Evolutionary conservation across 2,329 filamentous ascomycete genomes (phyloP).

Genomic region (Penicillium verrucosum): DNA sequence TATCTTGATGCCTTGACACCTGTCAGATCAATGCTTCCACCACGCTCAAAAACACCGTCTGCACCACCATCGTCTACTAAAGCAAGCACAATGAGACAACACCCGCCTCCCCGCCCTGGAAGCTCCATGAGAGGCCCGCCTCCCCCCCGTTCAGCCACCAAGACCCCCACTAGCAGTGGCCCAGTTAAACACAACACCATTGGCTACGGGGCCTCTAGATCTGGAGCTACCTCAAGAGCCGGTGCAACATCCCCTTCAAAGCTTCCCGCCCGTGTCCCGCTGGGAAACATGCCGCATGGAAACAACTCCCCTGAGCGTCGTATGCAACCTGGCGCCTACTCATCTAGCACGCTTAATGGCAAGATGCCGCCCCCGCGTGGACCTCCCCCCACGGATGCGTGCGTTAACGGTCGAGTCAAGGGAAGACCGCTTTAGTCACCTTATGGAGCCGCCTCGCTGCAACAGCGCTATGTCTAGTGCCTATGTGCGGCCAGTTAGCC

Average conservation of each 20-base stretch:
- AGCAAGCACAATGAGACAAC: slow-evolving; percentile 22
- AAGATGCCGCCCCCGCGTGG: slow-evolving; percentile 53
- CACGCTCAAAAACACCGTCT: slow-evolving; percentile 49
- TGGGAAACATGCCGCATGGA: slow-evolving; percentile 47
- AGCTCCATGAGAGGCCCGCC: slow-evolving; percentile 39
- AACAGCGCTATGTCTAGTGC: slow-evolving; percentile 48
- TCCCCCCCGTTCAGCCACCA: slow-evolving; percentile 44
- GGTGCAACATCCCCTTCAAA: slow-evolving; percentile 48
- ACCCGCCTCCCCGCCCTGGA: slow-evolving; percentile 32
- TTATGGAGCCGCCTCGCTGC: slow-evolving; percentile 48
- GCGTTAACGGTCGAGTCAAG: slow-evolving; percentile 64
- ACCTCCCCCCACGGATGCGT: slow-evolving; percentile 90
- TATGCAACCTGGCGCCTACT: slow-evolving; percentile 42
- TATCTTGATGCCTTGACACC: slow-evolving; percentile 79
- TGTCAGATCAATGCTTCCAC: slow-evolving; percentile 64
- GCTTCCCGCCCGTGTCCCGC: slow-evolving; percentile 47
- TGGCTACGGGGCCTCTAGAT: slow-evolving; percentile 21
- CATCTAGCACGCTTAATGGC: slow-evolving; percentile 45
- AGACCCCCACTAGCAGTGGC: slow-evolving; percentile 45
- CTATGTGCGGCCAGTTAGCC: slow-evolving; percentile 59
- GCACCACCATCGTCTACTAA: slow-evolving; percentile 31
- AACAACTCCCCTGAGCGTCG: slow-evolving; percentile 79
- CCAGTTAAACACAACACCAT: slow-evolving; percentile 42
- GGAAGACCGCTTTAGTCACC: slow-evolving; percentile 34
- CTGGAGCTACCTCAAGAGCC: slow-evolving; percentile 32